phyloP scores from a whole-genome alignment of 495 filamentous ascomycete genomes.

The Patellaria atrata region DNA sequence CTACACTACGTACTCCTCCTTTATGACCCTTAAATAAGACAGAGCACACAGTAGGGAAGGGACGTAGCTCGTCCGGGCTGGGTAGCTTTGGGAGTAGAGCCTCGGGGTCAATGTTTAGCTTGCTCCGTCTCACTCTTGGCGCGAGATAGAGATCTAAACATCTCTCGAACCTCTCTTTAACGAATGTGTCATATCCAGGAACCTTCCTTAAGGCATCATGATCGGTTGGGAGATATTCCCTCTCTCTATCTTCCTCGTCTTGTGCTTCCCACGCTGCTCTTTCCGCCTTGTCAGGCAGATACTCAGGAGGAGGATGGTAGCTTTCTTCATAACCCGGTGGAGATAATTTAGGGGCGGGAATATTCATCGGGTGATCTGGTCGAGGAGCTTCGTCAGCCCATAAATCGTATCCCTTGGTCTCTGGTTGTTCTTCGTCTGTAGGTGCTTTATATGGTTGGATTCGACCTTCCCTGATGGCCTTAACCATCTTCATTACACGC shows the following conservation, averaged over 20 bases:
- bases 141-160: constrained; percentile 93
- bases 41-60: constrained; percentile 79
- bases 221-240: constrained; percentile 70
- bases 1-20: constrained; percentile 70
- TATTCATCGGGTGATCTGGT: constrained; percentile 81
- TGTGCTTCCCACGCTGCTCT: constrained; percentile 75
- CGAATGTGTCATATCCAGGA: constrained; percentile 76
- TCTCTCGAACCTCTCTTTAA: constrained; percentile 92
- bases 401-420: constrained; percentile 64
- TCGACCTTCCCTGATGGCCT: constrained; percentile 83
- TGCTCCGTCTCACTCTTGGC: constrained; percentile 78
- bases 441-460: constrained; percentile 85
- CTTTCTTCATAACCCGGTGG: constrained; percentile 90
- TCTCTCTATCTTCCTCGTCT: constrained; percentile 82
- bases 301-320: constrained; percentile 94
- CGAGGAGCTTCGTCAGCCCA: constrained; percentile 83
- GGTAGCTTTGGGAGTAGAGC: constrained; percentile 88
- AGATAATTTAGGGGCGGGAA: constrained; percentile 89
- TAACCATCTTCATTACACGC: constrained; percentile 94
- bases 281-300: constrained; percentile 74
- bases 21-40: constrained; percentile 78
- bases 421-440: constrained; percentile 48
- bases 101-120: constrained; percentile 91
- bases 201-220: constrained; percentile 76
- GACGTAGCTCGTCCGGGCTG: constrained; percentile 80